Evolutionary conservation across 2,329 filamentous ascomycete genomes (phyloP), one percentile per base, ranked within the genome.

Genomic region (Ophiostoma himal-ulmi): DNA sequence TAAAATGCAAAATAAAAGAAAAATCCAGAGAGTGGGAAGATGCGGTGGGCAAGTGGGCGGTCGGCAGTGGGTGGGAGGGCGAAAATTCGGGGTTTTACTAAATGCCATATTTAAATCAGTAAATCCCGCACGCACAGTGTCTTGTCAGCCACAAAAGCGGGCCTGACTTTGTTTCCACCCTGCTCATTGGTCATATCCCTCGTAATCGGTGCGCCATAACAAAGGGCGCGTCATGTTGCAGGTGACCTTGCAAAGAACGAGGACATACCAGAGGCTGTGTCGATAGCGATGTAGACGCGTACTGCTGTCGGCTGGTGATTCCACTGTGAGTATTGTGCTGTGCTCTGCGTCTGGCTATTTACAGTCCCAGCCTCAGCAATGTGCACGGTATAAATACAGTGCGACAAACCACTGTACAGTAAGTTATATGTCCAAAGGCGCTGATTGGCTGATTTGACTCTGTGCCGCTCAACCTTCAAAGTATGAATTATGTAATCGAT

Each of bases 101-200:
- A 36, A 39, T 36, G 34, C 20, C 62, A 39, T 39, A 13, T 65
- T 37, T n/a, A 62, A 62, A 17, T 34, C 26, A 4, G 20, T 62
- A 62, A 62, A 62, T 62, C 26, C 57, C 57, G 57, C 57, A 62
- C 22, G 57, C 62, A 41, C 62, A 65, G 62, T 65, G 62, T 22
- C 17, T 11, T 64, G 30, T 37, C 62, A 39, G 62, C 62, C 62
- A 65, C 62, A 65, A n/a, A 65, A 39, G 36, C 20, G 62, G 62
- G 62, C n/a, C 4, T 37, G 20, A 8, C 20, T 39, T 11, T n/a
- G 7, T 2, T 39, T 65, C 20, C 20, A 36, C 13, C 3, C 2
- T 5, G 14, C 5, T 22, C 34, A 65, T 65, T 65, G 62, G 62
- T 36, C 62, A 37, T 5, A 39, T 3, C 1, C 20, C 1, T 20